Conservation (phyloP, 2,329 filamentous ascomycete genomes). For the Paecilomyces variotii region DNA sequence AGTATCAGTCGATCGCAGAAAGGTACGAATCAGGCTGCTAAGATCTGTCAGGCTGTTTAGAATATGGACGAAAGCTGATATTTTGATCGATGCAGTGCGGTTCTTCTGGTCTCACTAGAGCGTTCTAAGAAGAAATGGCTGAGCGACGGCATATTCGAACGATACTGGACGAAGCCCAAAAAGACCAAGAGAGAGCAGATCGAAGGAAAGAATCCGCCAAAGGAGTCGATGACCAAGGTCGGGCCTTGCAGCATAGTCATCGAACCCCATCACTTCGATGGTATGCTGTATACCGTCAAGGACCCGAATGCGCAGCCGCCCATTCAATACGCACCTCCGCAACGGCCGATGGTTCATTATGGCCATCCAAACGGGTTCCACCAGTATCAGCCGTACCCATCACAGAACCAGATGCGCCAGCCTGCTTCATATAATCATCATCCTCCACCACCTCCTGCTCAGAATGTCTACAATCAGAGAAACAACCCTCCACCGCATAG, state of each 20-base stretch:
- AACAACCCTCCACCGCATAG: conserved; percentile 11
- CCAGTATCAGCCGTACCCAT: conserved; percentile 34
- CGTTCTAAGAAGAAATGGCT: conserved; percentile 53
- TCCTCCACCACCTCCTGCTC: conserved; percentile 13
- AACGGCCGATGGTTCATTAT: conserved; percentile 37
- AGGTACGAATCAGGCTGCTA: conserved; percentile 30
- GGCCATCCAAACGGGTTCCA: conserved; percentile 33
- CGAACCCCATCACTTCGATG: conserved; percentile 57
- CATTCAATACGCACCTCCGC: conserved; percentile 30
- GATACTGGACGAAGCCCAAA: conserved; percentile 52
- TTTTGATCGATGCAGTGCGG: conserved; percentile 34
- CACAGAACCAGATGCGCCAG: conserved; percentile 19
- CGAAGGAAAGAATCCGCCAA: conserved; percentile 40
- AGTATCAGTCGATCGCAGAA: conserved; percentile 54
- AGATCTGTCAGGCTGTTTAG: background rate
- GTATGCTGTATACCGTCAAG: conserved; percentile 48
- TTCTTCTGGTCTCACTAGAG: conserved; percentile 50
- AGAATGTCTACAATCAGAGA: conserved; percentile 19
- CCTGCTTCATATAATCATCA: conserved; percentile 14
- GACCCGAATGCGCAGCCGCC: conserved; percentile 35
- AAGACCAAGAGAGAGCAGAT: conserved; percentile 46
- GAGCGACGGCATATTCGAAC: conserved; percentile 45
- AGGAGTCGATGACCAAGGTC: conserved; percentile 47
- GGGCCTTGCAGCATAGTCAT: conserved; percentile 53
- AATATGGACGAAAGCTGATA: conserved; percentile 9